Evolutionary conservation across 2,329 filamentous ascomycete species (phyloP).

Genomic region (Venturia aucupariae): DNA sequence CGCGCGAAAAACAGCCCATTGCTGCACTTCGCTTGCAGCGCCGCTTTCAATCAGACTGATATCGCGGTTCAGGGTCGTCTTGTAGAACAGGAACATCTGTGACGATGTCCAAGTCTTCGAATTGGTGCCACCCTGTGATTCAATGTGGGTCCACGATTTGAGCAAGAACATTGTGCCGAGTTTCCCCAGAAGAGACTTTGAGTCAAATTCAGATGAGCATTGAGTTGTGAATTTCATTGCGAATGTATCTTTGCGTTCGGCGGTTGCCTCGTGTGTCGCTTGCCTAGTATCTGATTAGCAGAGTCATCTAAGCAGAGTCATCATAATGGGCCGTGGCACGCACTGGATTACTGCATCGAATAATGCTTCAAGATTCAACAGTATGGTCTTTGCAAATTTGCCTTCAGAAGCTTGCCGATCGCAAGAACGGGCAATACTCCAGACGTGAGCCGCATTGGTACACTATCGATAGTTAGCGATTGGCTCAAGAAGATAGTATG

Average conservation of each 20-base stretch:
- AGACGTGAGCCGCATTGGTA: background rate
- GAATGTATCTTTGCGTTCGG: background rate
- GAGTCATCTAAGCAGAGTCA: background rate
- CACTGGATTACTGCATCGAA: background rate
- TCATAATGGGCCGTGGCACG: background rate
- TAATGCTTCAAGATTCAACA: background rate
- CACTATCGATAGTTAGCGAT: background rate
- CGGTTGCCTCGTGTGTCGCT: background rate
- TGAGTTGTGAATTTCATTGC: background rate
- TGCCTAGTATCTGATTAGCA: background rate
- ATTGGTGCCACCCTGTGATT: background rate
- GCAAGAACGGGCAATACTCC: background rate
- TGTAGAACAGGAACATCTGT: background rate
- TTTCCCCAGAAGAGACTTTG: background rate
- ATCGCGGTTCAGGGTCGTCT: background rate
- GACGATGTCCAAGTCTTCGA: background rate
- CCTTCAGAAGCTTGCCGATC: background rate
- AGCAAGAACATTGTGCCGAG: conserved; percentile 5
- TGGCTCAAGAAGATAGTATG: too few species aligned
- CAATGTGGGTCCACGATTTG: background rate
- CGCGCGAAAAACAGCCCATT: background rate
- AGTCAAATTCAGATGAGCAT: background rate
- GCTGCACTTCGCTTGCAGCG: background rate
- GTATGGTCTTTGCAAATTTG: background rate
- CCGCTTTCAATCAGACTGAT: background rate